phyloP scores from a whole-genome alignment of 2,329 filamentous ascomycete species.

The Didymella exigua region DNA sequence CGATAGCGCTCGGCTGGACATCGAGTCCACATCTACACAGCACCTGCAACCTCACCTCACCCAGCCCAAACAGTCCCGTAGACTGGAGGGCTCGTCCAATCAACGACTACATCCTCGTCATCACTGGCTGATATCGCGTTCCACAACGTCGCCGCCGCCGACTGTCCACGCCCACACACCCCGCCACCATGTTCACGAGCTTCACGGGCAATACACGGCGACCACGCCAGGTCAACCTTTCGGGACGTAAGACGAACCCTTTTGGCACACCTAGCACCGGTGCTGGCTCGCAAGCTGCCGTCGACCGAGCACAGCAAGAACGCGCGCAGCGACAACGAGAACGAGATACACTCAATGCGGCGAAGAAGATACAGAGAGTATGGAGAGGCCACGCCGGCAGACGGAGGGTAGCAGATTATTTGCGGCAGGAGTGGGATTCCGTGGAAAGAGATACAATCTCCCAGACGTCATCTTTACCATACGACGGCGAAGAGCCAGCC shows the following conservation, averaged over 20 bases:
- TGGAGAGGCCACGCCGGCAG: slow-evolving; percentile 81
- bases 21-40: slow-evolving; percentile 7
- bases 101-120: background rate
- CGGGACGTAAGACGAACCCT: slow-evolving; percentile 80
- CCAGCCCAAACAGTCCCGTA: slow-evolving; percentile 13
- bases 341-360: slow-evolving; percentile 75
- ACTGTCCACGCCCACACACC: background rate
- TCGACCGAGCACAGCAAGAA: slow-evolving; percentile 87
- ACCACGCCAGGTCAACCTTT: slow-evolving; percentile 91
- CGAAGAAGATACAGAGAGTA: slow-evolving; percentile 73
- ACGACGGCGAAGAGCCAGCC: slow-evolving; percentile 48
- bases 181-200: slow-evolving; percentile 76
- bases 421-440: slow-evolving; percentile 44
- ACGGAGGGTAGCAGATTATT: slow-evolving; percentile 61
- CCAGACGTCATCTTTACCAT: no score
- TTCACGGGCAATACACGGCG: slow-evolving; percentile 89
- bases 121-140: no score
- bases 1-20: slow-evolving; percentile 9
- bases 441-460: slow-evolving; percentile 35
- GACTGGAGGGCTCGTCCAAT: slow-evolving; percentile 10
- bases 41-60: background rate
- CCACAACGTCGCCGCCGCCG: background rate
- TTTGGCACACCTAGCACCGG: slow-evolving; percentile 70
- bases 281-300: slow-evolving; percentile 73
- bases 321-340: slow-evolving; percentile 80